Evolutionary conservation across 2,329 filamentous ascomycete genomes (phyloP).

Genomic region (Fusarium pilosicola): DNA sequence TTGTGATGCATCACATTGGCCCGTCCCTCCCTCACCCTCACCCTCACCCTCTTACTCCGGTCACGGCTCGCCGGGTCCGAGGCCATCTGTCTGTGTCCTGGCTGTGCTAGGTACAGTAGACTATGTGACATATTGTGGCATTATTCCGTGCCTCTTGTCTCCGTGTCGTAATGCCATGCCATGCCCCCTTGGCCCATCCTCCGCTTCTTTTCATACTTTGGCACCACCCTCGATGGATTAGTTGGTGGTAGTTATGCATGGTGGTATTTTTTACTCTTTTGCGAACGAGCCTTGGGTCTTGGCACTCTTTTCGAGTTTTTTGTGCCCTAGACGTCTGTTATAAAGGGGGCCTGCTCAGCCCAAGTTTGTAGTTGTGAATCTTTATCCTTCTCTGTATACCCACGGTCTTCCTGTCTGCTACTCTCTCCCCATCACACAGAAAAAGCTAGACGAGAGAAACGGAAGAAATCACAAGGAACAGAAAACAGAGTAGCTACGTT

Average conservation of each 20-base stretch:
- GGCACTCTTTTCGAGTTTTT: slow-evolving; percentile 20
- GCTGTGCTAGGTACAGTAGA: background rate
- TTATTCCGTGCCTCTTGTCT: slow-evolving; percentile 14
- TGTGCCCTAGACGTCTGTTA: slow-evolving; percentile 17
- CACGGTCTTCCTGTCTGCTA: slow-evolving; percentile 4
- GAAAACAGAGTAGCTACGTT: slow-evolving; percentile 33
- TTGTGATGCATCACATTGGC: slow-evolving; percentile 40
- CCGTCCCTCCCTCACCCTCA: background rate
- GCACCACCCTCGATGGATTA: slow-evolving; percentile 31
- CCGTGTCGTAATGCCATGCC: slow-evolving; percentile 20
- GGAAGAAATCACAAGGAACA: slow-evolving; percentile 4
- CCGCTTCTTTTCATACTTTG: slow-evolving; percentile 25
- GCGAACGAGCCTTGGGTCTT: slow-evolving; percentile 19
- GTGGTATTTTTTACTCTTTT: slow-evolving; percentile 11
- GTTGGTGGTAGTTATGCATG: slow-evolving; percentile 23
- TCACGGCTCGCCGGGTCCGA: slow-evolving; percentile 14
- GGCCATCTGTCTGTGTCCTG: background rate
- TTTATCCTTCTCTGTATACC: slow-evolving; percentile 19
- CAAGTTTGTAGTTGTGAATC: slow-evolving; percentile 9
- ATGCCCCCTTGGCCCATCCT: slow-evolving; percentile 10
- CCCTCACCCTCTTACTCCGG: slow-evolving; percentile 6
- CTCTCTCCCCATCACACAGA: background rate
- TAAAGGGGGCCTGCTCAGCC: slow-evolving; percentile 33
- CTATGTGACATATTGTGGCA: background rate
- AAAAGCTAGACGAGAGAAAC: slow-evolving; percentile 12